These are phyloP conservation scores for Isatis tinctoria DNA, from an alignment of 345 rosid genomes.

Conservation along the genomic window DNA sequence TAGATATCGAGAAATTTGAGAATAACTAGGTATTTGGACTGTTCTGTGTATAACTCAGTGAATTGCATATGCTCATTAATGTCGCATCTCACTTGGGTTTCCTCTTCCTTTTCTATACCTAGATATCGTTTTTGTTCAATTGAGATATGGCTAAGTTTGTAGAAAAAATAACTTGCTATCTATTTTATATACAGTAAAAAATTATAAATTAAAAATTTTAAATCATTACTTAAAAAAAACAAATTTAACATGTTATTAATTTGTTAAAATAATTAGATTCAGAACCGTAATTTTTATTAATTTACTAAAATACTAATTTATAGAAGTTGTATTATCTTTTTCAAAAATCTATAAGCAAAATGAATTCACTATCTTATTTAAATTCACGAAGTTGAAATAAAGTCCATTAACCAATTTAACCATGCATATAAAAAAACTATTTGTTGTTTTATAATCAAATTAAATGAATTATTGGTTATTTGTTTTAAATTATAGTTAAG, in stretches of 20 bases:
- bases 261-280: too few species aligned
- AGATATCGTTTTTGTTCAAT: neutral
- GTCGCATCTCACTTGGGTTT: conserved; percentile 9
- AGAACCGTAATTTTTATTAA: too few species aligned
- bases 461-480: neutral
- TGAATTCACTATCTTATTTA: neutral
- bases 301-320: too few species aligned
- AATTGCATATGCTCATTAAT: conserved; percentile 29
- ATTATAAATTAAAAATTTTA: too few species aligned
- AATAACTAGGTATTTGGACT: conserved; percentile 29
- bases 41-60: conserved; percentile 23
- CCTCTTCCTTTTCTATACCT: neutral
- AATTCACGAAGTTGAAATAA: neutral
- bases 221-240: too few species aligned
- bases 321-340: neutral
- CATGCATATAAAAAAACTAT: neutral
- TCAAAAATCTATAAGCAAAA: neutral
- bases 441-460: neutral
- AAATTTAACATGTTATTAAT: too few species aligned
- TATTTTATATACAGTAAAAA: too few species aligned
- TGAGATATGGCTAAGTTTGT: neutral
- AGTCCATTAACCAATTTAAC: neutral
- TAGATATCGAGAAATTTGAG: conserved; percentile 20
- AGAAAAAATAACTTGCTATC: neutral
- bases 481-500: neutral